phyloP scores from a whole-genome alignment of 306 rosid species.

The Lagenaria siceraria region DNA sequence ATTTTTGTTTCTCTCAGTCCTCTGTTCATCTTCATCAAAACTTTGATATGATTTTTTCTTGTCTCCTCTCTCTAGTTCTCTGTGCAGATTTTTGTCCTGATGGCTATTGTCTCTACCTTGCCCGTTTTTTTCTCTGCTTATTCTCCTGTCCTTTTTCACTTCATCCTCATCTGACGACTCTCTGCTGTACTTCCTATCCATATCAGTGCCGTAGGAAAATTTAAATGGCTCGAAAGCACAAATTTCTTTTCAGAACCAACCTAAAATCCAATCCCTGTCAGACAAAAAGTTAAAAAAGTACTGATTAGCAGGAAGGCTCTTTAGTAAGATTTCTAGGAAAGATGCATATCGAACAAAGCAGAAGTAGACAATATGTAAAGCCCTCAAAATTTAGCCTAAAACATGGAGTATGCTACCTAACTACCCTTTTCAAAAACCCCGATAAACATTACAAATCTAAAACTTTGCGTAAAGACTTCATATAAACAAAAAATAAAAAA shows the following conservation, averaged over 20 bases:
- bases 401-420: neutral
- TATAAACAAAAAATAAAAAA: too few relatives aligned
- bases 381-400: neutral
- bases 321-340: neutral
- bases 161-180: slow-evolving; percentile 38
- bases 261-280: neutral
- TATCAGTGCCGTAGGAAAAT: neutral
- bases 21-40: slow-evolving; percentile 29
- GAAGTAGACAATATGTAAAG: neutral
- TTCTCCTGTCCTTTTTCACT: slow-evolving; percentile 16
- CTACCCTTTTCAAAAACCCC: neutral
- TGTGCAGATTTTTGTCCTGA: slow-evolving; percentile 7
- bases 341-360: neutral
- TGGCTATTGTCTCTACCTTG: slow-evolving; percentile 12
- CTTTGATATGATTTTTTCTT: slow-evolving; percentile 13
- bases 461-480: too few relatives aligned
- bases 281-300: neutral
- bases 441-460: too few relatives aligned
- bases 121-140: slow-evolving; percentile 9
- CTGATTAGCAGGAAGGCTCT: neutral
- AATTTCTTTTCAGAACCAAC: neutral
- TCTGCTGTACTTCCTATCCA: slow-evolving; percentile 36
- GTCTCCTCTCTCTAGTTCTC: slow-evolving; percentile 14
- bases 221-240: neutral
- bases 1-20: slow-evolving; percentile 12